These are phyloP conservation scores for Bidens hawaiensis DNA, from an alignment of 140 eudicot species.

Conservation along the genomic window DNA sequence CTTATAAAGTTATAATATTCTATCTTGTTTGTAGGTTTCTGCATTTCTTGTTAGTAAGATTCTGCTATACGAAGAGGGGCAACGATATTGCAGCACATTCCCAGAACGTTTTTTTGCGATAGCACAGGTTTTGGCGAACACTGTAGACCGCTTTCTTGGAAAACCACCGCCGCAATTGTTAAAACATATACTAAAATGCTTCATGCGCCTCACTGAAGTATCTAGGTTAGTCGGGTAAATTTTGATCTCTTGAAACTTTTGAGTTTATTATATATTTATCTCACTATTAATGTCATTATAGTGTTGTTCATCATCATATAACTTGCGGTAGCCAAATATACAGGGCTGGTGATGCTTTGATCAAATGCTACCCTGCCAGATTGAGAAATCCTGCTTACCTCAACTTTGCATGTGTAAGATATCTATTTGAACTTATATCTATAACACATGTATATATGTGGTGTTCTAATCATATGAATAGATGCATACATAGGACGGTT, in stretches of 20 bases:
- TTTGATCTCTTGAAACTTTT: slow-evolving; percentile 20
- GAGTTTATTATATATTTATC: neutral
- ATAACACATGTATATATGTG: neutral
- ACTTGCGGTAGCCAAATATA: slow-evolving; percentile 18
- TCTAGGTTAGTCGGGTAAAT: slow-evolving; percentile 48
- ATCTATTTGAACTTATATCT: neutral
- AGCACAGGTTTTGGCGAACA: slow-evolving; percentile 14
- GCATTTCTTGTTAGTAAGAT: slow-evolving; percentile 33
- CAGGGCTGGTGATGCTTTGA: slow-evolving; percentile 36
- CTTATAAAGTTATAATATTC: too few species aligned
- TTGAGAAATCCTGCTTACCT: slow-evolving; percentile 29
- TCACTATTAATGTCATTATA: neutral
- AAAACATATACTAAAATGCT: slow-evolving; percentile 40
- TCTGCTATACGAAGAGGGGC: slow-evolving; percentile 30
- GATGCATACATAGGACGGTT: too few species aligned
- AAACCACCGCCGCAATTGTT: slow-evolving; percentile 28
- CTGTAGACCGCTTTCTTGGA: slow-evolving; percentile 15
- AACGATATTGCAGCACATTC: slow-evolving; percentile 23
- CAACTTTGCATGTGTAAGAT: slow-evolving; percentile 37
- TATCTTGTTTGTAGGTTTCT: slow-evolving; percentile 28
- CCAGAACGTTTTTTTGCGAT: slow-evolving; percentile 27
- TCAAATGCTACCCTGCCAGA: slow-evolving; percentile 27
- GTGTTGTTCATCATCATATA: slow-evolving; percentile 9
- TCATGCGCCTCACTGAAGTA: slow-evolving; percentile 27
- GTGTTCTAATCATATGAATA: neutral